Base-by-base conservation (phyloP, 2,329 filamentous ascomycete genomes). In the Elsinoe necatrix region DNA sequence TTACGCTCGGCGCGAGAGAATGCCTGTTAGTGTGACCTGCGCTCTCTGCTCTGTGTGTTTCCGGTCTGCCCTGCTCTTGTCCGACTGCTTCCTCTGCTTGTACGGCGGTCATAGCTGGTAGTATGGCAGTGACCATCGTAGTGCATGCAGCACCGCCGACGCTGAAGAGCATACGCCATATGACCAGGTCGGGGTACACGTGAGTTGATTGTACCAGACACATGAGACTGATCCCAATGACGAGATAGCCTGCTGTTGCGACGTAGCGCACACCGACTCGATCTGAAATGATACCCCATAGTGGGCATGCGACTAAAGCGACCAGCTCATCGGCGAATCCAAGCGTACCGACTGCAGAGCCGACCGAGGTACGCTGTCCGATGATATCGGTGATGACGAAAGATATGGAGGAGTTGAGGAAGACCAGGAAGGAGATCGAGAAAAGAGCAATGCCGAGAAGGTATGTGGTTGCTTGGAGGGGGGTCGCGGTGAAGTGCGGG, bases 61-160 rank as follows among this genome's bases (percentile, higher is more conserved):
- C 69, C 69, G n/a, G 57, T 56, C 61, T 62, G 29, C 52, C 37
- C 60, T 54, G 27, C 61, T 65, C 55, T 66, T 65, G 11, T 63
- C 63, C 43, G 60, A 4, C 59, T 62, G 56, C 4, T 37, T 20
- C 8, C 48, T 58, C 20, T 61, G 34, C n/a, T 45, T 16, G 27
- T 58, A 61, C 27, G 63, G 65, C 65, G 9, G 81, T 81, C 71
- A 86, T 82, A 25, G 78, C 84, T 1, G 93, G 93, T 21, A 98
- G 77, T 45, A 95, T 89, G 2, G 93, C 93, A 7, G 93, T 97
- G 18, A 98, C 93, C 93, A 98, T 98, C 1, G 93, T 97, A 12
- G 90, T 71, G 34, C 75, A 77, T 20, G 92, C 93, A n/a, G 91
- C 90, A 18, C 88, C 93, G 21, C 93, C 93, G 16, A 96, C 64